Conservation (phyloP, 2,329 filamentous ascomycete genomes). For the Fusarium udum region DNA sequence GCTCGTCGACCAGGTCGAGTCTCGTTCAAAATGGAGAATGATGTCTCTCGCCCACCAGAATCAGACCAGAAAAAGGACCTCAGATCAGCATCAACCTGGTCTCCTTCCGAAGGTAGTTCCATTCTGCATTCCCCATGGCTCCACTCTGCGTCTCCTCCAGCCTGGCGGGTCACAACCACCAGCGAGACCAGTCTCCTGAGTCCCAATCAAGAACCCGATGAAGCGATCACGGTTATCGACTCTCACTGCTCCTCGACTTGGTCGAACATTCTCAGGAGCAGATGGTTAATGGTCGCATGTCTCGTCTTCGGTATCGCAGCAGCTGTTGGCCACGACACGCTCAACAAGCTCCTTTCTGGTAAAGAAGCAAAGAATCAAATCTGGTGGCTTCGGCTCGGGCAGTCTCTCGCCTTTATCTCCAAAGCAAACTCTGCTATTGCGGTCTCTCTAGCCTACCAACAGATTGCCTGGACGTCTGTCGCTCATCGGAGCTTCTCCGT, state of each 20-base stretch:
- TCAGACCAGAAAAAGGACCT: not conserved
- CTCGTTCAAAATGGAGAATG: not conserved
- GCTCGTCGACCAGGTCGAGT: not conserved
- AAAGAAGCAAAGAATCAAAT: not conserved
- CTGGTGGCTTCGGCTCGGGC: slow-evolving; percentile 11
- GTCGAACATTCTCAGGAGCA: not conserved
- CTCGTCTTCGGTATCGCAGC: not conserved
- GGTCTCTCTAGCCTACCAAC: not conserved
- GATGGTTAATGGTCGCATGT: slow-evolving; percentile 4
- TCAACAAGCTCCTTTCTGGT: not conserved
- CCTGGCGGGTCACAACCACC: not conserved
- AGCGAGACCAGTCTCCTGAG: not conserved
- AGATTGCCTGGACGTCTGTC: not conserved
- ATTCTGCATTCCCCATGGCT: not conserved
- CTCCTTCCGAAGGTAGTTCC: not conserved
- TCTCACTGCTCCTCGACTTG: not conserved
- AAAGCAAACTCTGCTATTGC: slow-evolving; percentile 1
- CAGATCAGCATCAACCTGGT: not conserved
- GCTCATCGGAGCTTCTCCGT: not conserved
- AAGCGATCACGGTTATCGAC: rapidly evolving
- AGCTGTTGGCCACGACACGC: not conserved
- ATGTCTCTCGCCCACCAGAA: not conserved
- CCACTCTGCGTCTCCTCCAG: not conserved
- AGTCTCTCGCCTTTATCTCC: not conserved
- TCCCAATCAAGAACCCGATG: rapidly evolving